Evolutionary conservation across 441 rosid species (phyloP).

Genomic region (Arabidopsis lyrata): DNA sequence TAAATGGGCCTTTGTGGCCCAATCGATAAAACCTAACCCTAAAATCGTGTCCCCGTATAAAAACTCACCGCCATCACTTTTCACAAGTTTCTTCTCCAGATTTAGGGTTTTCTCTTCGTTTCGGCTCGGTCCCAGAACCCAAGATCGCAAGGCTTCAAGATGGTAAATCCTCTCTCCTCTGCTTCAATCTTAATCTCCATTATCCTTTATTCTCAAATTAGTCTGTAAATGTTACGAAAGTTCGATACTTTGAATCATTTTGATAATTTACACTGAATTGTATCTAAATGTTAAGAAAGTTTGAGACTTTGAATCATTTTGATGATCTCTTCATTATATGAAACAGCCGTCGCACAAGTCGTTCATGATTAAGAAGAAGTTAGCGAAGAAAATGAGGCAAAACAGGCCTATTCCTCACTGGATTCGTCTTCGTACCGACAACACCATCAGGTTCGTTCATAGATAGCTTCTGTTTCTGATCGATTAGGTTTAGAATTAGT

Average conservation of each 20-base stretch:
- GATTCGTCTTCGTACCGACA: slow-evolving; percentile 87
- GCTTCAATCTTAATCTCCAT: not conserved
- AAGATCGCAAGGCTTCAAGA: slow-evolving; percentile 27
- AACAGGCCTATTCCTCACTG: slow-evolving; percentile 93
- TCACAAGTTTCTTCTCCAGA: not conserved
- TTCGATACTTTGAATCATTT: not conserved
- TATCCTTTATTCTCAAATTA: too few relatives aligned
- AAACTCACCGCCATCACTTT: not conserved
- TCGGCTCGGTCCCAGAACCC: slow-evolving; percentile 17
- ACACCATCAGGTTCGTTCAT: slow-evolving; percentile 71
- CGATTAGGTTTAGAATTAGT: not conserved
- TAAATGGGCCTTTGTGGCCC: slow-evolving; percentile 25
- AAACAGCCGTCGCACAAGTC: slow-evolving; percentile 79
- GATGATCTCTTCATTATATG: not conserved
- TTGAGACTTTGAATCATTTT: not conserved
- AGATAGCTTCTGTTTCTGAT: not conserved
- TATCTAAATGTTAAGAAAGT: not conserved
- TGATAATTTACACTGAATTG: too few relatives aligned
- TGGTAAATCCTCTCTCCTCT: slow-evolving; percentile 30
- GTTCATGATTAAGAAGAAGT: slow-evolving; percentile 73
- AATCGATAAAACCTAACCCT: slow-evolving; percentile 5
- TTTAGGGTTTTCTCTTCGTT: slow-evolving; percentile 26
- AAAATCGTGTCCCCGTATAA: not conserved
- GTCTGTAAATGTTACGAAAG: not conserved
- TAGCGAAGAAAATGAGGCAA: slow-evolving; percentile 93